Base-by-base conservation (phyloP, 208 protist genomes). In the Trypanosoma cruzi region DNA sequence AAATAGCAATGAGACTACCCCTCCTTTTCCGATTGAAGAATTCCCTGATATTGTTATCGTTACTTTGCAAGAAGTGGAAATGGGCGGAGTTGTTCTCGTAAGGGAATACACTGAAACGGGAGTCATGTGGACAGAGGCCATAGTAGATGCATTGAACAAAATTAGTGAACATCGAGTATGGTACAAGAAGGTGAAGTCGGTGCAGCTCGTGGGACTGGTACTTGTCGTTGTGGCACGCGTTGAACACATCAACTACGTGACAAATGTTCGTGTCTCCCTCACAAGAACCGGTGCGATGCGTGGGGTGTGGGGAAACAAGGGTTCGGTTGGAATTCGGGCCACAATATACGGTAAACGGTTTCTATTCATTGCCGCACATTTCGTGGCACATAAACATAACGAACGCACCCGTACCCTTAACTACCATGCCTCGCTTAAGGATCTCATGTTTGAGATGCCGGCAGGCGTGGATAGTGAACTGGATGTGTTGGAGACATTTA, bases 371-470 rank as follows among this genome's bases (percentile, higher is more conserved):
- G 82, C 83, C 7, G 86, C 89, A 53, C 95, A 98, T 80, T 96
- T 98, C 57, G 89, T 80, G 16, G 86, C 95, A n/a, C 92, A 97
- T 80, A 92, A 95, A 77, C 64, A 90, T 68, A 96, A 96, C 60
- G 85, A 89, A 61, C 53, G 77, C 52, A 69, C 71, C 34, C 86
- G 95, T 37, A 90, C 57, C 36, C 53, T 81, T 59, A 92, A 97
- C 72, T 96, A 93, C 62, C 75, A 85, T 40, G 77, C 77, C 0
- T 75, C 89, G n/a, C 40, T 95, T n/a, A 71, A 72, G 14, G 71
- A 93, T 49, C 75, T 97, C 11, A 68, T 75, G 29, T 88, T 97
- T 57, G 76, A 86, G 34, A 68, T 90, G 56, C 81, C 82, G 5
- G 75, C 28, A 11, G 73, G 73, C 64, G 72, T 71, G n/a, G 83